A percentile compares a stretch with the other conserved stretches of the same genome.
Conservation (phyloP, 2,329 filamentous ascomycete species). For the Bipolaris oryzae region DNA sequence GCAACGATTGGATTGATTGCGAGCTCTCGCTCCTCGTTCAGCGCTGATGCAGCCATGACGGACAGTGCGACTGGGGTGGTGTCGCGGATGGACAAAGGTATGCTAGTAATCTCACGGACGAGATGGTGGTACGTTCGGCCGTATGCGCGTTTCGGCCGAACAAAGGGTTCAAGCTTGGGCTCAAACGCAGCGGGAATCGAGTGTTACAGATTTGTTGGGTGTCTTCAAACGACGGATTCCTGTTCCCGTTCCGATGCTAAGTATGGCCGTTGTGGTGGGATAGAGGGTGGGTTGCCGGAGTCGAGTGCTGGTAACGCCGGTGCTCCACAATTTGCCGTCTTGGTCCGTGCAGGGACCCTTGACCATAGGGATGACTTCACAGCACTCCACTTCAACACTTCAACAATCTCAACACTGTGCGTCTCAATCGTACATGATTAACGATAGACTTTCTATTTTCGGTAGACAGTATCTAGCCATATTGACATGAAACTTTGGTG, state of each 20-base stretch:
- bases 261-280: not conserved
- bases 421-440: not conserved
- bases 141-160: slow-evolving; percentile 1
- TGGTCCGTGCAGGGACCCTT: slow-evolving; percentile 8
- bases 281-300: slow-evolving; percentile 7
- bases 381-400: not conserved
- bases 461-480: too few relatives aligned
- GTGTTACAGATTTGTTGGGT: not conserved
- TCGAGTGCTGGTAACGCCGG: not conserved
- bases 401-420: not conserved
- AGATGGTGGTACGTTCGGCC: not conserved
- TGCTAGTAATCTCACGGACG: not conserved
- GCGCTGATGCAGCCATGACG: slow-evolving; percentile 50
- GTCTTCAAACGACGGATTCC: not conserved
- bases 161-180: not conserved
- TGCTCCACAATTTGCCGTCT: not conserved
- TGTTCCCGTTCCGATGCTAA: not conserved
- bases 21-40: slow-evolving; percentile 74
- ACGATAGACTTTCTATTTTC: not conserved
- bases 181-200: not conserved
- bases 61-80: not conserved
- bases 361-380: not conserved
- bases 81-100: not conserved
- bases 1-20: slow-evolving; percentile 78
- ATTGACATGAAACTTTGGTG: not conserved